These are phyloP conservation scores for Candida sanyaensis DNA, from an alignment of 1,139 yeast species.

Conservation along the genomic window DNA sequence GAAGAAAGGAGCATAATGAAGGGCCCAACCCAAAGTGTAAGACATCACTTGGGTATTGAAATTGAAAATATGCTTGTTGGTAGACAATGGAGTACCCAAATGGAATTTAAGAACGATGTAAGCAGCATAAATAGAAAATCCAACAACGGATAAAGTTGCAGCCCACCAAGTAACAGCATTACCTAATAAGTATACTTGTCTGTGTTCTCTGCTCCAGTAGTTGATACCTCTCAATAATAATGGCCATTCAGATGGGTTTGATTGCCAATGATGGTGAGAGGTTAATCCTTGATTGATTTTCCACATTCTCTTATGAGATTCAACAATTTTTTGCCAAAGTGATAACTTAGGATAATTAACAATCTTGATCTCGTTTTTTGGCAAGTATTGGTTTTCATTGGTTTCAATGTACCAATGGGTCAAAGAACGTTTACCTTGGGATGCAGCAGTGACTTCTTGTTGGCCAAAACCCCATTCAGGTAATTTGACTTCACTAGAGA, in stretches of 20 bases:
- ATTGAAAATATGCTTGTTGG: conserved; percentile 59
- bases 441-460: conserved; percentile 94
- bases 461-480: conserved; percentile 98
- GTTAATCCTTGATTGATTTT: conserved; percentile 81
- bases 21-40: conserved; percentile 76
- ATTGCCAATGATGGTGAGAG: conserved; percentile 84
- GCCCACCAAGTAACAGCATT: conserved; percentile 93
- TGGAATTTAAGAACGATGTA: conserved; percentile 78
- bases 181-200: conserved; percentile 85
- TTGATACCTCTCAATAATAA: conserved; percentile 86
- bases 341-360: conserved; percentile 63
- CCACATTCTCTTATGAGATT: conserved; percentile 92
- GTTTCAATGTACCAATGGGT: conserved; percentile 89
- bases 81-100: conserved; percentile 51
- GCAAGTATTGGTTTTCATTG: conserved; percentile 49
- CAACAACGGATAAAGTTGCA: conserved; percentile 57
- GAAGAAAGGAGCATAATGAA: conserved; percentile 86
- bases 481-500: conserved; percentile 81
- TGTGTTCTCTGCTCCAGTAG: conserved; percentile 82
- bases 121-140: conserved; percentile 55
- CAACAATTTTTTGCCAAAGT: conserved; percentile 71
- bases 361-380: conserved; percentile 24
- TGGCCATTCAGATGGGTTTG: conserved; percentile 90
- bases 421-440: conserved; percentile 72
- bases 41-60: conserved; percentile 72